Evolutionary conservation across 73 alveolate species (phyloP).

Genomic region (Paramecium sexaurelia): DNA sequence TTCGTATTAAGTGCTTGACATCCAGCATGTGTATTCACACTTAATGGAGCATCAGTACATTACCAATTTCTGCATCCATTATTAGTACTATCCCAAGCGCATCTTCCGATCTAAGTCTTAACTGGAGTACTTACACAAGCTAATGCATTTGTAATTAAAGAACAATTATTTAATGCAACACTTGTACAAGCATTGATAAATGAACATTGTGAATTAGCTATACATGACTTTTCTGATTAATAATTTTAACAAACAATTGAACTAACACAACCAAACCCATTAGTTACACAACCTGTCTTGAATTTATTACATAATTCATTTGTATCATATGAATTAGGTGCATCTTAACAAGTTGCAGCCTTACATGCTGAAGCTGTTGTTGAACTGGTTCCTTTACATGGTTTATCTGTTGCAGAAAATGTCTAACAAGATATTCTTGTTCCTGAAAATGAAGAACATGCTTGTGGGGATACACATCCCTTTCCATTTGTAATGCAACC

Average conservation of each 20-base stretch:
- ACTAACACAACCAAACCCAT: conserved; percentile 23
- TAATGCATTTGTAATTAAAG: background rate
- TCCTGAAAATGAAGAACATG: conserved; percentile 16
- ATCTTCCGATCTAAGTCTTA: background rate
- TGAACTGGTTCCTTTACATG: background rate
- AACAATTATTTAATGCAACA: background rate
- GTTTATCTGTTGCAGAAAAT: conserved; percentile 12
- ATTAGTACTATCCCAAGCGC: background rate
- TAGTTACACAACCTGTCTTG: background rate
- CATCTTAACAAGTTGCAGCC: background rate
- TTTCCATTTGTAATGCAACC: background rate
- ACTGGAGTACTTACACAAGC: background rate
- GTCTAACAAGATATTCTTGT: background rate
- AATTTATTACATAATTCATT: background rate
- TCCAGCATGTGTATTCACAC: background rate
- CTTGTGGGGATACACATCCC: conserved; percentile 10
- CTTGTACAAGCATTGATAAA: background rate
- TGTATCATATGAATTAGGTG: background rate
- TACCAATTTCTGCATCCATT: conserved; percentile 26
- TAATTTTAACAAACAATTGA: background rate
- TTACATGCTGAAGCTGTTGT: background rate
- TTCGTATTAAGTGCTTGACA: background rate
- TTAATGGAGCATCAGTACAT: conserved; percentile 29
- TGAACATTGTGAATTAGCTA: background rate
- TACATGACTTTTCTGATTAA: background rate